Evolutionary conservation across 169 alveolate species (phyloP).

Genomic region (Theileria sp.): DNA sequence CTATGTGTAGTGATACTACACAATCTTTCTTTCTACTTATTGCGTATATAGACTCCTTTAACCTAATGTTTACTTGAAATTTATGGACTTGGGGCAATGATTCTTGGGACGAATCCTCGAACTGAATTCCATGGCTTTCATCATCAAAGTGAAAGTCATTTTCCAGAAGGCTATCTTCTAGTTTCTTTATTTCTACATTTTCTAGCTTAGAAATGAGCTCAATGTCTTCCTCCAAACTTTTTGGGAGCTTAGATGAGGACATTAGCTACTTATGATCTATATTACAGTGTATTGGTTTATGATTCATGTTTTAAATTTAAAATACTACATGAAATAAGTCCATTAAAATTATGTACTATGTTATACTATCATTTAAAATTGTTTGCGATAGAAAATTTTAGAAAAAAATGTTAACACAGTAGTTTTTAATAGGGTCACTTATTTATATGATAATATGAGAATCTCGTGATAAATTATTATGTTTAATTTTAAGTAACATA

Average conservation of each 20-base stretch:
- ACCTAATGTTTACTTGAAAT: conserved; percentile 19
- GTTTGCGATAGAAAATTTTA: background rate
- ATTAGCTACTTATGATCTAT: background rate
- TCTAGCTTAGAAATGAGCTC: conserved; percentile 21
- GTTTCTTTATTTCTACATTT: conserved; percentile 24
- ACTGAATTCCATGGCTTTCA: conserved; percentile 21
- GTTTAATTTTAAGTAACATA: background rate
- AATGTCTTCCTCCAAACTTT: conserved; percentile 25
- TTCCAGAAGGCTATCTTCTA: conserved; percentile 27
- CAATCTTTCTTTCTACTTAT: conserved; percentile 31
- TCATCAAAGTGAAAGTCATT: conserved; percentile 19
- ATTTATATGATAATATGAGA: background rate
- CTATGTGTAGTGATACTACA: conserved; percentile 27
- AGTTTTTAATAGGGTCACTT: background rate
- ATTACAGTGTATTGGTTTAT: background rate
- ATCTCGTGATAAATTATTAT: background rate
- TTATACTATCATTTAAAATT: background rate
- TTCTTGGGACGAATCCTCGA: conserved; percentile 37
- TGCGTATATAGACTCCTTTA: conserved; percentile 33
- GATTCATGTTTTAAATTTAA: background rate
- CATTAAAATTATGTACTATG: background rate
- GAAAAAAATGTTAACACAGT: background rate
- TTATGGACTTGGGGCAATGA: background rate
- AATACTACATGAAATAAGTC: too few relatives aligned
- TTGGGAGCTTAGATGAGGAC: conserved; percentile 15